Evolutionary conservation across 2,329 filamentous ascomycete genomes (phyloP), one percentile per base, ranked within the genome.

Genomic region (Paramyrothecium sp.): DNA sequence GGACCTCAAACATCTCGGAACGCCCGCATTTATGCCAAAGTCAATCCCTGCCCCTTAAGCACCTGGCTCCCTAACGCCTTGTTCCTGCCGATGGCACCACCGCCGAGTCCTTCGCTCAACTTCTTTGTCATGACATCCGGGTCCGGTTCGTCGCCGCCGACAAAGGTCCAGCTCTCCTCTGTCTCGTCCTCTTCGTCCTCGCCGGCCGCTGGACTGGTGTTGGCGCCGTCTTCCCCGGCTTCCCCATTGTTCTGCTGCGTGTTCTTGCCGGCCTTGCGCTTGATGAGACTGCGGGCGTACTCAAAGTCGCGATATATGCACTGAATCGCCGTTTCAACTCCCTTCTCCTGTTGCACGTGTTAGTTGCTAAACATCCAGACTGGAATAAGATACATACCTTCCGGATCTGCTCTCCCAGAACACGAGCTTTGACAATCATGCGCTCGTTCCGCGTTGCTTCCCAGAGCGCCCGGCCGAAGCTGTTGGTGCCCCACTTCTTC

Each of bases 281-380:
- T 90, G 71, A 97, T 89, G 49, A 98, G 80, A 17, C 89, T 89
- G 72, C 86, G 90, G 41, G 95, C 93, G 67, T 97, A 97, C 70
- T 98, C 95, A 56, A 98, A 82, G 71, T 98, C 94, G 47, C 95
- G 89, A 71, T 98, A 99, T 56, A 99, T 91, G 59, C 87, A 90
- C 72, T 97, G 91, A 60, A 98, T 95, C 7, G 94, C 95, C 5
- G 83, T 90, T 51, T 89, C 87, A n/a, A 97, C 92, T 38, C 95
- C 95, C 62, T 92, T 87, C 72, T 99, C 94, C 89, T 96, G 60
- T 58, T 26, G 30, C 26, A 30, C 23, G 26, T 65, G 69, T 77
- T 65, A 72, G 71, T n/a, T n/a, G n/a, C n/a, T n/a, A n/a, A 53
- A 56, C n/a, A 2, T 44, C 2, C 11, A 50, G 12, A 34, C 22